Evolutionary conservation across 352 stramenopile genomes (phyloP).

Genomic region (Phytophthora lateralis): DNA sequence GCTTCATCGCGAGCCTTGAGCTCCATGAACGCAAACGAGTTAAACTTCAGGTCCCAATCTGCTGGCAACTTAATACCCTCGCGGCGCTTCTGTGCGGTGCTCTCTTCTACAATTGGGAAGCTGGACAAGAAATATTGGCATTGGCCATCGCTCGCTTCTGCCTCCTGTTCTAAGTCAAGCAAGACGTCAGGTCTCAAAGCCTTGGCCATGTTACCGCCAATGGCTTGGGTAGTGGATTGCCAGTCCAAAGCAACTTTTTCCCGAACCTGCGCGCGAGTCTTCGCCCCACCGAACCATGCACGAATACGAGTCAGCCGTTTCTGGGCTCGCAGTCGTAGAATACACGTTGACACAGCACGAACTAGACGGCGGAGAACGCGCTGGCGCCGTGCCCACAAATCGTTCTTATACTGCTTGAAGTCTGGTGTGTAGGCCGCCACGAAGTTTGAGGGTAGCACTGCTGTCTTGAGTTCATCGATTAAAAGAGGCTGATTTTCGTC

Average conservation of each 20-base stretch:
- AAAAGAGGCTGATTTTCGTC: constrained; percentile 15
- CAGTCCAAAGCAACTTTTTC: constrained; percentile 69
- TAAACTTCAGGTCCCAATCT: constrained; percentile 53
- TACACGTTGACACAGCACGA: constrained; percentile 70
- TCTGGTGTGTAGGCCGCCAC: constrained; percentile 44
- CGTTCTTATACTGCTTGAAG: constrained; percentile 90
- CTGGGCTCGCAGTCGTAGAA: constrained; percentile 72
- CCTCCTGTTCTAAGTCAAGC: constrained; percentile 2
- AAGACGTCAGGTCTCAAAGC: background rate
- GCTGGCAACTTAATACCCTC: constrained; percentile 43
- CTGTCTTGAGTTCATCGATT: constrained; percentile 31
- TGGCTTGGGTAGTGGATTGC: constrained; percentile 26
- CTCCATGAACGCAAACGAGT: constrained; percentile 66
- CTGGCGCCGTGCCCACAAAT: constrained; percentile 80
- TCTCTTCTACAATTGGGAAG: constrained; percentile 72
- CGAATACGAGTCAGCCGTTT: constrained; percentile 60
- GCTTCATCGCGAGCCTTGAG: constrained; percentile 71
- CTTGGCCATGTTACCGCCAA: background rate
- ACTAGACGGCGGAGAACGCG: constrained; percentile 72
- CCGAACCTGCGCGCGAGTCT: constrained; percentile 55
- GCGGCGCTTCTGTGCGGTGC: constrained; percentile 39
- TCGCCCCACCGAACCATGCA: constrained; percentile 51
- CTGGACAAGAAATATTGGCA: constrained; percentile 42
- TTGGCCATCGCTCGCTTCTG: constrained; percentile 5
- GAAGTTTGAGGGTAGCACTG: constrained; percentile 55